A percentile compares a stretch with the other conserved stretches of the same genome.
These are phyloP conservation scores for Wallacemonas sp. DNA, from an alignment of 208 protist genomes.

Conservation along the genomic window DNA sequence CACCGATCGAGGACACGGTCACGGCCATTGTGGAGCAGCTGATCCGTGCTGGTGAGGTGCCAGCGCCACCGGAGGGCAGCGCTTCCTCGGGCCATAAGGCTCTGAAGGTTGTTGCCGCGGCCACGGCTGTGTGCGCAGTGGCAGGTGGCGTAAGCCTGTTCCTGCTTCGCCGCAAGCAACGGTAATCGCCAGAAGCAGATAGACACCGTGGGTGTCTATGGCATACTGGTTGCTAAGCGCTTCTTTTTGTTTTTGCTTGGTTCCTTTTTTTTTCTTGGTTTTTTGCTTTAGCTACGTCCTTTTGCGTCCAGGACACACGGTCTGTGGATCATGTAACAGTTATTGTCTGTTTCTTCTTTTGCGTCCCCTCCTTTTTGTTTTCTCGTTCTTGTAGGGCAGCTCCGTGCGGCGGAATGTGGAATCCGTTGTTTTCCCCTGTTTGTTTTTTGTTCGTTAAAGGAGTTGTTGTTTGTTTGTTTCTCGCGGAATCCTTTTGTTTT, in stretches of 20 bases:
- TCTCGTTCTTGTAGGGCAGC: too few species aligned
- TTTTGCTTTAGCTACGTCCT: neutral
- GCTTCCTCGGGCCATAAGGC: neutral
- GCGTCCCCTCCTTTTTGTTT: slow-evolving; percentile 4
- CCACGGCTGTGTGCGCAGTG: neutral
- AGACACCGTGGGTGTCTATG: too few species aligned
- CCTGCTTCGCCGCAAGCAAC: neutral
- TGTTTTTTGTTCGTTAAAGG: slow-evolving; percentile 11
- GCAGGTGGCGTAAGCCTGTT: slow-evolving; percentile 1
- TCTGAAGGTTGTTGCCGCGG: neutral
- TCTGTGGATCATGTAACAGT: neutral
- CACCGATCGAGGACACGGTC: slow-evolving; percentile 74
- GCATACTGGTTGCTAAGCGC: too few species aligned
- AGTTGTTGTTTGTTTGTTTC: slow-evolving; percentile 7
- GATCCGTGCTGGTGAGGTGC: slow-evolving; percentile 50
- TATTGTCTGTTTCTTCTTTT: slow-evolving; percentile 1
- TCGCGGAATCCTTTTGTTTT: slow-evolving; percentile 1
- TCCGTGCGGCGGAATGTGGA: too few species aligned
- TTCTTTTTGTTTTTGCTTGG: neutral
- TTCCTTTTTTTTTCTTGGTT: neutral
- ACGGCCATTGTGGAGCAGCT: slow-evolving; percentile 66
- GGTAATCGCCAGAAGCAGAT: neutral
- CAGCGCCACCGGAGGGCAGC: slow-evolving; percentile 11
- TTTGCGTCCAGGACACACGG: too few species aligned
- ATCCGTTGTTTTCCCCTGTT: slow-evolving; percentile 10